Evolutionary conservation across 139 green algal species (phyloP), one percentile per base, ranked within the genome.

Genomic region (Deuterostichococcus epilithicus): DNA sequence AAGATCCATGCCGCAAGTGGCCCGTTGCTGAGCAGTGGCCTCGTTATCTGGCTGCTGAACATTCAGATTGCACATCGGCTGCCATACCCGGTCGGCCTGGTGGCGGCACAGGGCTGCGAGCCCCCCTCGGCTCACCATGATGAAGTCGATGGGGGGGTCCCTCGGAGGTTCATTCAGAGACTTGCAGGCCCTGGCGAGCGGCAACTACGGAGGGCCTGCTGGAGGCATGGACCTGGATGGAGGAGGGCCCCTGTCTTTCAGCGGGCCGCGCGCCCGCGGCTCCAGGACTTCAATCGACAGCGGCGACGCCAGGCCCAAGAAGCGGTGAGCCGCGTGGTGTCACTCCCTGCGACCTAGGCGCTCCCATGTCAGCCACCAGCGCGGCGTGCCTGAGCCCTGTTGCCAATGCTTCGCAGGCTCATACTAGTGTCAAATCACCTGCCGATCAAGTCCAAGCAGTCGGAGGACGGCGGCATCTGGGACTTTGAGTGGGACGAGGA

Each of bases 401-500:
- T 1, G 32, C 10, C 44, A n/a, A 15, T 13, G 52, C n/a, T 30
- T 1, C 59, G 81, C 87, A 95, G 94, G 77, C 68, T 97, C 8
- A 92, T 98, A 26, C 88, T 98, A 60, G 95, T 98, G 2, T 89
- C 88, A 34, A 98, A 98, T 83, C 89, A 97, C 73, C 85, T 98
- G 36, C 95, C 95, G 5, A 73, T 98, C 39, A 82, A 85, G 0
- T 81, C 85, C 0, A 91, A 87, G 69, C 78, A 76, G 1, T 76
- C 32, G 26, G 74, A 76, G 26, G 80, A 80, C 6, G 76, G 75
- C 5, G 76, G 44, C 23, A 45, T 32, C 23, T 98, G 92, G 92
- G 84, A 86, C 47, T 98, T 99, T 78, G 91, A 95, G 72, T 95
- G 90, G 90, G 93, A 99, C 80, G 90, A 97, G 72, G 95, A 99